A percentile compares a stretch with the other conserved stretches of the same genome.
Conservation (phyloP, 768 basidiomycete species). For the Phylloporus sp. region DNA sequence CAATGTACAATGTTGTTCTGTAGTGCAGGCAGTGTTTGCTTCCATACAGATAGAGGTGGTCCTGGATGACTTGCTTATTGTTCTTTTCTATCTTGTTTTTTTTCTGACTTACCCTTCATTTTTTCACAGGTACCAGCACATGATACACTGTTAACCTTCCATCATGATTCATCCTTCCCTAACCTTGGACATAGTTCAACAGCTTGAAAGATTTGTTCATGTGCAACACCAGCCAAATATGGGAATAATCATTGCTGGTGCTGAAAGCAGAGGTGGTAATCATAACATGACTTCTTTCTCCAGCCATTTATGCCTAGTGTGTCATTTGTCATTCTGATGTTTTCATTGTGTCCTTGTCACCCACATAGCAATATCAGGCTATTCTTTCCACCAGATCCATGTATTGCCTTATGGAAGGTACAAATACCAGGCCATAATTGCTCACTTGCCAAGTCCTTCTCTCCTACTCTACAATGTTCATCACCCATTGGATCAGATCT, state of each 20-base stretch:
- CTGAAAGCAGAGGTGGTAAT: constrained; percentile 24
- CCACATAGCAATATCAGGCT: constrained; percentile 15
- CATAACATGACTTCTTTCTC: background rate
- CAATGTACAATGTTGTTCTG: background rate
- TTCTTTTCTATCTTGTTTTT: background rate
- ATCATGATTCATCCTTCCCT: constrained; percentile 18
- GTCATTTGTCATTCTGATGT: background rate
- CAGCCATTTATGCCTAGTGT: constrained; percentile 12
- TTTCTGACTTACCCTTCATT: background rate
- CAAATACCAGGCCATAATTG: constrained; percentile 10
- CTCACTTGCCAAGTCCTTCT: rapidly evolving
- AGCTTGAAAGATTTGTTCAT: constrained; percentile 18
- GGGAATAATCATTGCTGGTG: constrained; percentile 24
- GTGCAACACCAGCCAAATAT: constrained; percentile 18
- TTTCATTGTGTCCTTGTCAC: background rate
- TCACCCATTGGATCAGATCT: background rate
- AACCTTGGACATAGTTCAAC: constrained; percentile 19
- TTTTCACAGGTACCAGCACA: background rate
- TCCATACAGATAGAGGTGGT: background rate
- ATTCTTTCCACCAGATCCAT: background rate
- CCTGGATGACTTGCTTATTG: background rate
- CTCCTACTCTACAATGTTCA: background rate
- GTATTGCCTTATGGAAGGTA: background rate
- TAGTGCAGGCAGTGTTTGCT: constrained; percentile 4
- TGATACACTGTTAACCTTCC: background rate